Conservation (phyloP, 805 yeast genomes). For the Grigorovia humatica region DNA sequence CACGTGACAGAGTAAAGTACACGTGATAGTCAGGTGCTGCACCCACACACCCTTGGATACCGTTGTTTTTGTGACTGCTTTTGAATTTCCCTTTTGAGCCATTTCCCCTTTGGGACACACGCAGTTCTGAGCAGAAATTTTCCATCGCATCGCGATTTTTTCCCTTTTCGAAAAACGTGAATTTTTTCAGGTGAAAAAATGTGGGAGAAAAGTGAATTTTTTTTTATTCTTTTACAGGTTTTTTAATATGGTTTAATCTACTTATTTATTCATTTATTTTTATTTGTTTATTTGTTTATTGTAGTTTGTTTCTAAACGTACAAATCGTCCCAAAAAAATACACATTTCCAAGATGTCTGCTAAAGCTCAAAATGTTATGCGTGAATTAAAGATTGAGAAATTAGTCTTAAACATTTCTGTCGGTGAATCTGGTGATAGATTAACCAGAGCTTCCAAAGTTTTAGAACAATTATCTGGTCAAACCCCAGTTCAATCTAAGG, state of each 20-base stretch:
- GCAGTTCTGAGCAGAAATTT: neutral
- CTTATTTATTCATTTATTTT: no score
- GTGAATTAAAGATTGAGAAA: constrained; percentile 98
- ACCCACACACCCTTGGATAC: neutral
- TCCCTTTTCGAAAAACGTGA: neutral
- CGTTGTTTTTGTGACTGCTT: neutral
- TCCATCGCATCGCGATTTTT: neutral
- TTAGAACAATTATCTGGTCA: constrained; percentile 99
- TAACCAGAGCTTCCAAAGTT: constrained; percentile 99
- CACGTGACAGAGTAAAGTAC: neutral
- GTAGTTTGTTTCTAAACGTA: no score
- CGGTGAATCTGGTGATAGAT: constrained; percentile 99
- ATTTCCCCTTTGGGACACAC: neutral
- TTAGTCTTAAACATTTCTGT: constrained; percentile 99
- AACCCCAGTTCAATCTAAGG: constrained; percentile 99
- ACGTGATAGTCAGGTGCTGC: neutral
- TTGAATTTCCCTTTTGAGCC: neutral
- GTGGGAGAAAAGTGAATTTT: no score
- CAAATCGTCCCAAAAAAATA: no score
- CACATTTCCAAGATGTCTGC: constrained; percentile 39
- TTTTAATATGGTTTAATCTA: no score
- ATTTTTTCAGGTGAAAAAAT: neutral
- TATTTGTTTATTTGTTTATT: no score
- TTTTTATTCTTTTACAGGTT: no score
- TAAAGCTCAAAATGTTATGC: constrained; percentile 86